phyloP scores from a whole-genome alignment of 2,329 filamentous ascomycete genomes.

The Colletotrichum camelliae region DNA sequence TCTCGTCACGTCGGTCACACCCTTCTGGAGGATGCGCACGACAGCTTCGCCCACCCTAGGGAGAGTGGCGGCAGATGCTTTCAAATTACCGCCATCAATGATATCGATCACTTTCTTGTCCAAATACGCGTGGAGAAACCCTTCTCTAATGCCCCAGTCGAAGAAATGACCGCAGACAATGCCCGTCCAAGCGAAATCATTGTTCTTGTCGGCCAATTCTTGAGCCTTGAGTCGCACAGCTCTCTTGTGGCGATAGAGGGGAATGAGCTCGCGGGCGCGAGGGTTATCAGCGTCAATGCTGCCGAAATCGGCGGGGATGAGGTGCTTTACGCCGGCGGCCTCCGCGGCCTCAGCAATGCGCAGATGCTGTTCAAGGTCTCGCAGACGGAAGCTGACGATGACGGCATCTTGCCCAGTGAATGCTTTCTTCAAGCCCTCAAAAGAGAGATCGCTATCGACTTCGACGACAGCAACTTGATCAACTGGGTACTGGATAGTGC shows the following conservation, averaged over 20 bases:
- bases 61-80: slow-evolving; percentile 41
- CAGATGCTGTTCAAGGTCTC: slow-evolving; percentile 34
- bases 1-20: slow-evolving; percentile 29
- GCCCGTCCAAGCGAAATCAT: slow-evolving; percentile 40
- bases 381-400: slow-evolving; percentile 37
- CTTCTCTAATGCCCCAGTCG: slow-evolving; percentile 42
- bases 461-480: slow-evolving; percentile 24
- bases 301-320: slow-evolving; percentile 47
- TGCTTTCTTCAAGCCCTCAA: slow-evolving; percentile 31
- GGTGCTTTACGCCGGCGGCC: slow-evolving; percentile 38
- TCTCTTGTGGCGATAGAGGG: slow-evolving; percentile 39
- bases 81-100: slow-evolving; percentile 35
- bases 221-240: slow-evolving; percentile 35
- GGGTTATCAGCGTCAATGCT: slow-evolving; percentile 40
- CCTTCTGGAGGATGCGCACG: slow-evolving; percentile 33
- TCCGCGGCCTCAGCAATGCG: slow-evolving; percentile 40
- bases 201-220: slow-evolving; percentile 26
- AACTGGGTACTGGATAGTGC: slow-evolving; percentile 23
- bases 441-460: slow-evolving; percentile 35
- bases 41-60: slow-evolving; percentile 36
- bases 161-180: slow-evolving; percentile 46
- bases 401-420: slow-evolving; percentile 41
- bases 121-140: slow-evolving; percentile 41
- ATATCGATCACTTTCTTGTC: slow-evolving; percentile 33
- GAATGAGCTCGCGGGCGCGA: slow-evolving; percentile 38